Conservation (phyloP, 352 stramenopile genomes). For the Phytophthora litchii region DNA sequence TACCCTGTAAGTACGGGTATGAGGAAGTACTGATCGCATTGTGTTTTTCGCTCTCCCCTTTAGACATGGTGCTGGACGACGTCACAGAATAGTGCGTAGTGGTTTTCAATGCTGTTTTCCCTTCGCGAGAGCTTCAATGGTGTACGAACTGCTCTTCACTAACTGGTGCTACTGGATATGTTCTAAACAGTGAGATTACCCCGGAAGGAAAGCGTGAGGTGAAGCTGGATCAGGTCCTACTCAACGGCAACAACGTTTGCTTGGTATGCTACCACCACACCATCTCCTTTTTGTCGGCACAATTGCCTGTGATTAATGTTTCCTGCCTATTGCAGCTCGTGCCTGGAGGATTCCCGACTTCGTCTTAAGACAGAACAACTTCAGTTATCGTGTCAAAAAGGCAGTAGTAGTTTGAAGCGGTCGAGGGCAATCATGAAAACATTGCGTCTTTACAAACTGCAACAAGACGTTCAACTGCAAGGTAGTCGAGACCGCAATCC, state of each 20-base stretch:
- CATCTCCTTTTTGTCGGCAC: neutral
- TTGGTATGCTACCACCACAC: constrained; percentile 78
- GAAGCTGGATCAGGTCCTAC: constrained; percentile 95
- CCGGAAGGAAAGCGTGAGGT: constrained; percentile 87
- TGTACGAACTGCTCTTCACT: neutral
- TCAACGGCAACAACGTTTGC: constrained; percentile 99
- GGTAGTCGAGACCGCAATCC: neutral
- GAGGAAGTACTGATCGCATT: constrained; percentile 3
- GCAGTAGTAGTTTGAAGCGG: constrained; percentile 1
- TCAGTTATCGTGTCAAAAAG: constrained; percentile 12
- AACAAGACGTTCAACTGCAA: constrained; percentile 5
- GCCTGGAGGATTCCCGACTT: constrained; percentile 71
- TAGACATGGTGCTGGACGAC: constrained; percentile 94
- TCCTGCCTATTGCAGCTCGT: constrained; percentile 58
- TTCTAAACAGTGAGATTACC: constrained; percentile 72
- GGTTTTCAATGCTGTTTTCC: constrained; percentile 4
- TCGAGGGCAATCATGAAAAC: neutral
- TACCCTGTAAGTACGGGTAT: neutral
- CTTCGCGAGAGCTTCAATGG: neutral
- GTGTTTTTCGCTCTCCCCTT: constrained; percentile 8
- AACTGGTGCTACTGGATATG: neutral
- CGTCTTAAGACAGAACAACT: constrained; percentile 25
- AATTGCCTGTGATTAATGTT: neutral
- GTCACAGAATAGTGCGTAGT: constrained; percentile 92
- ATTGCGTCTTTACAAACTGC: constrained; percentile 4